A percentile compares a stretch with the other conserved stretches of the same genome.
Evolutionary conservation across 208 protist genomes (phyloP).

Genomic region (Trypanosoma rangeli): DNA sequence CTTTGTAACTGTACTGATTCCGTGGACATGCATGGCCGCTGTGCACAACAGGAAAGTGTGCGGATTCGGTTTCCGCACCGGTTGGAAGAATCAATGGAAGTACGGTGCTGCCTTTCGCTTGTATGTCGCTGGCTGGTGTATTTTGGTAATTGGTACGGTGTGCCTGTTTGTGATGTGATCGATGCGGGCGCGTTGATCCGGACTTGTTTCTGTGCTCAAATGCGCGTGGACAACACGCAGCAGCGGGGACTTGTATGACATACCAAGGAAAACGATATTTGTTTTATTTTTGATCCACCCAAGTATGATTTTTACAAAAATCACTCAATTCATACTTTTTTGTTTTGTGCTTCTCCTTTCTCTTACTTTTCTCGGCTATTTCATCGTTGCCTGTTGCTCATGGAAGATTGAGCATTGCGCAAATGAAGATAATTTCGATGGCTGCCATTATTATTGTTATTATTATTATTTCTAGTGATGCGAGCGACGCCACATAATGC

Average conservation of each 20-base stretch:
- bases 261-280: too few species aligned
- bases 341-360: constrained; percentile 5
- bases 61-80: constrained; percentile 19
- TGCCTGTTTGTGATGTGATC: constrained; percentile 30
- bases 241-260: not conserved
- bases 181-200: not conserved
- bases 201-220: not conserved
- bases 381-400: constrained; percentile 7
- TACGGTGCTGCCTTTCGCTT: constrained; percentile 49
- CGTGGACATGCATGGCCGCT: constrained; percentile 58
- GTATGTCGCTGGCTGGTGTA: constrained; percentile 43
- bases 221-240: not conserved
- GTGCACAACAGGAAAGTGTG: constrained; percentile 41
- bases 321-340: constrained; percentile 5
- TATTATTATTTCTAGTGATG: too few species aligned
- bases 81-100: constrained; percentile 35
- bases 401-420: not conserved
- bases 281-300: too few species aligned
- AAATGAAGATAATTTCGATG: constrained; percentile 12
- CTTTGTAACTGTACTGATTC: constrained; percentile 36
- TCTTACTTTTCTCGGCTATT: not conserved
- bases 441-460: too few species aligned
- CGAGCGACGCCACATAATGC: too few species aligned
- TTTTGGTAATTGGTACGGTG: constrained; percentile 38
- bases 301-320: too few species aligned